phyloP scores from a whole-genome alignment of 2,329 filamentous ascomycete species.

The Aureobasidium zeae region DNA sequence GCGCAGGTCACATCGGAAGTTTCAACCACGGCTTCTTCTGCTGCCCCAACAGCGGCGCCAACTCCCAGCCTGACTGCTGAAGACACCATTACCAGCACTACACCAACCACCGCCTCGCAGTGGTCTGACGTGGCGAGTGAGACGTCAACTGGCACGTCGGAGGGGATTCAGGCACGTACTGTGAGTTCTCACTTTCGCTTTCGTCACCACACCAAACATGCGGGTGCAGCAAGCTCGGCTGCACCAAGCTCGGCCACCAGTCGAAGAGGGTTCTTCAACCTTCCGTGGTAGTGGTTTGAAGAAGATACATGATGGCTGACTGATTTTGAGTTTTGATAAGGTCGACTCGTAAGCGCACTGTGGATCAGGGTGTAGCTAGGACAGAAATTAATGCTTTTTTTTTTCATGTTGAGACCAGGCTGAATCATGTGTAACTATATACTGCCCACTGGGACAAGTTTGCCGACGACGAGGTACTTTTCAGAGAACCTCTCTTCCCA shows the following conservation, averaged over 20 bases:
- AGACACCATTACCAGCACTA: neutral
- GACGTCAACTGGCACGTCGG: neutral
- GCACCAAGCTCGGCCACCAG: neutral
- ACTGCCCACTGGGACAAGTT: slow-evolving; percentile 58
- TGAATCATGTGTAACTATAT: too few relatives aligned
- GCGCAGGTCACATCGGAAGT: neutral
- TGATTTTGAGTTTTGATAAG: too few relatives aligned
- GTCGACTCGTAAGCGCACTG: too few relatives aligned
- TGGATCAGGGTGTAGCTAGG: too few relatives aligned
- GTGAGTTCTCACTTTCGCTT: slow-evolving; percentile 11
- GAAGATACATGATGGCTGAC: neutral
- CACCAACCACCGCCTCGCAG: slow-evolving; percentile 1
- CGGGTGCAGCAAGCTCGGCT: neutral
- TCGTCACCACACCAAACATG: slow-evolving; percentile 1
- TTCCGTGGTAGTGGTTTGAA: slow-evolving; percentile 9
- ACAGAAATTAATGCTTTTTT: too few relatives aligned
- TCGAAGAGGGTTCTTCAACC: slow-evolving; percentile 6
- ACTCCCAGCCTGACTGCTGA: slow-evolving; percentile 1
- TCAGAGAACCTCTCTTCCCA: slow-evolving; percentile 92
- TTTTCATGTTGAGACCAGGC: too few relatives aligned
- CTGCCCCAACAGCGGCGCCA: neutral
- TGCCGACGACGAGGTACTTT: slow-evolving; percentile 93
- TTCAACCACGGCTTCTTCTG: neutral
- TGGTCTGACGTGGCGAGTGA: slow-evolving; percentile 1
- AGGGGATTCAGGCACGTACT: slow-evolving; percentile 1